Conservation (phyloP, 2,329 filamentous ascomycete genomes). For the Leptographium wingfieldii region DNA sequence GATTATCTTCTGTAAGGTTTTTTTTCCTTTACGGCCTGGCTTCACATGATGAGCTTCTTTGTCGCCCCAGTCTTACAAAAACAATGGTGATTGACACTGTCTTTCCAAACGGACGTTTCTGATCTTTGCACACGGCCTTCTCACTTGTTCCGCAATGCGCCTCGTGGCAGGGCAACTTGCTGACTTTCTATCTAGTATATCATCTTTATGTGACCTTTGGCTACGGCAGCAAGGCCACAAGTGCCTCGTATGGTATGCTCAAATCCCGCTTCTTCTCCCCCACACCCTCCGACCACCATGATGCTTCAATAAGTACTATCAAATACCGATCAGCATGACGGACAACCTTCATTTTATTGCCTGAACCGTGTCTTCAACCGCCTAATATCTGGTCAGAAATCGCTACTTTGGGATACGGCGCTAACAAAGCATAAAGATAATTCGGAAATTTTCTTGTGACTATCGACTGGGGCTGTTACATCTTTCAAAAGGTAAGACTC, state of each 20-base stretch:
- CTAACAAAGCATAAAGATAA: not conserved
- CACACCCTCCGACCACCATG: slow-evolving; percentile 17
- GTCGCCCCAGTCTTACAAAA: slow-evolving; percentile 47
- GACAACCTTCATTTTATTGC: slow-evolving; percentile 9
- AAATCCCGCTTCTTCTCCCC: not conserved
- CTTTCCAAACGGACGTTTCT: slow-evolving; percentile 37
- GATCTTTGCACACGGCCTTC: slow-evolving; percentile 15
- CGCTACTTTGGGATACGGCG: not conserved
- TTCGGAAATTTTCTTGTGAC: not conserved
- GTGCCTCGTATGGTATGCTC: not conserved
- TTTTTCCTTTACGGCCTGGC: not conserved
- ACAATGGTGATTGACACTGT: slow-evolving; percentile 43
- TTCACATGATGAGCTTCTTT: slow-evolving; percentile 37
- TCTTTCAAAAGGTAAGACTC: slow-evolving; percentile 8
- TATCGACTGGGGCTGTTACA: not conserved
- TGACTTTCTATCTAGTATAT: not conserved
- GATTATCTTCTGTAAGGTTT: not conserved
- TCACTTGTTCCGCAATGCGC: not conserved
- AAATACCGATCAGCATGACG: slow-evolving; percentile 27
- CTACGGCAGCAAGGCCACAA: not conserved
- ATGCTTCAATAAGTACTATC: slow-evolving; percentile 31
- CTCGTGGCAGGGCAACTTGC: not conserved
- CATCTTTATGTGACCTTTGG: not conserved
- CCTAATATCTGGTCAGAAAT: not conserved
- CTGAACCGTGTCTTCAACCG: not conserved